phyloP scores from a whole-genome alignment of 2,329 filamentous ascomycete genomes.

The Botrytis byssoidea region DNA sequence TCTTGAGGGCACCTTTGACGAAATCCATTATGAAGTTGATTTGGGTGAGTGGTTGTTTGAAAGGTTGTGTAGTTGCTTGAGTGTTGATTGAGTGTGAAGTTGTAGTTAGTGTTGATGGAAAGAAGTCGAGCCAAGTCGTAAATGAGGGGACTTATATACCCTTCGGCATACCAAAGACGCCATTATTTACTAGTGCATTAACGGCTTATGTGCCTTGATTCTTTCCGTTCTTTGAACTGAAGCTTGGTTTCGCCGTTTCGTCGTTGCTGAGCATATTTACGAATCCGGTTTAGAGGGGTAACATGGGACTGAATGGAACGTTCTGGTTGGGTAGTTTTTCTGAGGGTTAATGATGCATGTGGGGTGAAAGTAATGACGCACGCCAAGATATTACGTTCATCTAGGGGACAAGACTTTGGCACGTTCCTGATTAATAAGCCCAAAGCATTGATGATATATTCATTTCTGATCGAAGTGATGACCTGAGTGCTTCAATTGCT shows the following conservation, averaged over 20 bases:
- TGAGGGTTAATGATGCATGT: not conserved
- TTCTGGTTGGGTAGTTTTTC: not conserved
- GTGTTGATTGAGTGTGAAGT: not conserved
- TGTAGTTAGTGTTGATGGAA: not conserved
- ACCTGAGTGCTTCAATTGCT: no score
- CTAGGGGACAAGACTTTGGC: not conserved
- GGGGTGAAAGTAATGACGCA: not conserved
- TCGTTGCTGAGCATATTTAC: not conserved
- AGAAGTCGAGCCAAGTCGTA: not conserved
- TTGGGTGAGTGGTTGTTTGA: not conserved
- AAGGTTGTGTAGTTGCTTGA: not conserved
- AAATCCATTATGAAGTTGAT: constrained; percentile 33
- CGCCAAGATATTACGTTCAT: not conserved
- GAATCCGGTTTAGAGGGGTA: not conserved
- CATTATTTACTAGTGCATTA: not conserved
- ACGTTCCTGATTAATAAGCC: not conserved
- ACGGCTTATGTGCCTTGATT: not conserved
- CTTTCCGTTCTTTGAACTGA: not conserved
- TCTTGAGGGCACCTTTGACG: constrained; percentile 27
- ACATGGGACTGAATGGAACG: not conserved
- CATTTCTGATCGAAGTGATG: no score
- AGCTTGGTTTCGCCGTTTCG: not conserved
- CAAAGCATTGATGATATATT: no score
- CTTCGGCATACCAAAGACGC: not conserved
- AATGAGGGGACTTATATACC: not conserved